Evolutionary conservation across 192 early-diverging fungal genomes (phyloP).

Genomic region (Obelidium mucronatum): DNA sequence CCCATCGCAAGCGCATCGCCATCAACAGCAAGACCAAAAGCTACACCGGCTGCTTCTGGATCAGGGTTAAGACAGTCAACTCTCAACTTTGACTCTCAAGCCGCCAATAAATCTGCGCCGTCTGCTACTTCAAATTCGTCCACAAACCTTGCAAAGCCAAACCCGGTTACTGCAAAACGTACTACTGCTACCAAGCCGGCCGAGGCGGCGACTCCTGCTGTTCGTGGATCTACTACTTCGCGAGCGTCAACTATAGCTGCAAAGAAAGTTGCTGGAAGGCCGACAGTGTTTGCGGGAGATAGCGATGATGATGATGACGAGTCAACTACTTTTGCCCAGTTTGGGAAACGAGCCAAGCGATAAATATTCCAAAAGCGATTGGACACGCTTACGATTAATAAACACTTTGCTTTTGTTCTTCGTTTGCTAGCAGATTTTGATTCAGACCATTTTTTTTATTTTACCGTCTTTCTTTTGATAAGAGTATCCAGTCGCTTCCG

Average conservation of each 20-base stretch:
- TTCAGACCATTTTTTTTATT: neutral
- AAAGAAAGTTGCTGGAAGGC: neutral
- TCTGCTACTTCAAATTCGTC: neutral
- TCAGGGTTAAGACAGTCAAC: conserved; percentile 6
- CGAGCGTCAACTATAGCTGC: neutral
- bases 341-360: too few species aligned
- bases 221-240: neutral
- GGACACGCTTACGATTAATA: too few species aligned
- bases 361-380: too few species aligned
- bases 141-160: neutral
- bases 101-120: neutral
- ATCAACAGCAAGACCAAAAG: neutral
- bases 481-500: neutral
- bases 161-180: neutral
- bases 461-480: neutral
- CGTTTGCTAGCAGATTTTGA: too few species aligned
- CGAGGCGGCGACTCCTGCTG: neutral
- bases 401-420: too few species aligned
- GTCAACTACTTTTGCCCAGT: neutral
- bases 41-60: neutral
- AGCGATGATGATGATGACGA: conserved; percentile 22
- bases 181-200: neutral
- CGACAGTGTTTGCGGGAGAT: conserved; percentile 11
- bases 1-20: neutral
- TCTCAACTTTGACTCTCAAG: conserved; percentile 11